phyloP scores from a whole-genome alignment of 495 filamentous ascomycete genomes.

The Podospora sp. region DNA sequence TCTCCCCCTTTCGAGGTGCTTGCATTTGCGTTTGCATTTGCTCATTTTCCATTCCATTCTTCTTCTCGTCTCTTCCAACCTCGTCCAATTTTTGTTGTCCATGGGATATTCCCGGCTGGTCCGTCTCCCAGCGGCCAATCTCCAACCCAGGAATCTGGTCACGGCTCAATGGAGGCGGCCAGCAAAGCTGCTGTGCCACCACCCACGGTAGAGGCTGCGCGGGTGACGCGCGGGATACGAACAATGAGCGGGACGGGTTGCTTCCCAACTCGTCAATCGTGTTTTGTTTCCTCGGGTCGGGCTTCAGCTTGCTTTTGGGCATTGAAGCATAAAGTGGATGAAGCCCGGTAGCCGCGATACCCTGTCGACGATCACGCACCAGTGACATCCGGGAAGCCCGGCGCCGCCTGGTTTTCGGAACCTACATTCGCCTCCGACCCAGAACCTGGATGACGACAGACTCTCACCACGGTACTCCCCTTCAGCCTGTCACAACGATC shows the following conservation, averaged over 20 bases:
- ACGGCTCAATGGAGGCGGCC: not conserved
- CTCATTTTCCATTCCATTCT: not conserved
- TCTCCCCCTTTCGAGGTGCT: not conserved
- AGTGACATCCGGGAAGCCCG: constrained; percentile 18
- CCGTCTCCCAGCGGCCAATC: not conserved
- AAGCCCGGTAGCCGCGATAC: constrained; percentile 19
- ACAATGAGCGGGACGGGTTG: not conserved
- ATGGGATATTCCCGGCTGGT: not conserved
- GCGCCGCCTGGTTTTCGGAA: constrained; percentile 6
- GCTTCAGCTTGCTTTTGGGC: not conserved
- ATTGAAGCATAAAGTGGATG: constrained; percentile 23
- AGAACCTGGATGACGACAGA: constrained; percentile 2
- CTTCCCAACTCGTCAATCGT: constrained; percentile 8
- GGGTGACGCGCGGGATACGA: not conserved
- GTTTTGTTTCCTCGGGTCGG: constrained; percentile 14
- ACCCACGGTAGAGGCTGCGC: not conserved
- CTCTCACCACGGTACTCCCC: not conserved
- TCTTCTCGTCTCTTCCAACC: not conserved
- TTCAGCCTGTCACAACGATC: constrained; percentile 3
- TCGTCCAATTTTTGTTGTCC: constrained; percentile 6
- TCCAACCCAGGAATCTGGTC: not conserved
- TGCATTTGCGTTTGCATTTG: not conserved
- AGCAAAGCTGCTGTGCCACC: constrained; percentile 2
- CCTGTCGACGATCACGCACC: constrained; percentile 29
- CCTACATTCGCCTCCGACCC: not conserved